These are phyloP conservation scores for Hypoxylon cercidicola DNA, from an alignment of 495 filamentous ascomycete genomes.

Conservation along the genomic window DNA sequence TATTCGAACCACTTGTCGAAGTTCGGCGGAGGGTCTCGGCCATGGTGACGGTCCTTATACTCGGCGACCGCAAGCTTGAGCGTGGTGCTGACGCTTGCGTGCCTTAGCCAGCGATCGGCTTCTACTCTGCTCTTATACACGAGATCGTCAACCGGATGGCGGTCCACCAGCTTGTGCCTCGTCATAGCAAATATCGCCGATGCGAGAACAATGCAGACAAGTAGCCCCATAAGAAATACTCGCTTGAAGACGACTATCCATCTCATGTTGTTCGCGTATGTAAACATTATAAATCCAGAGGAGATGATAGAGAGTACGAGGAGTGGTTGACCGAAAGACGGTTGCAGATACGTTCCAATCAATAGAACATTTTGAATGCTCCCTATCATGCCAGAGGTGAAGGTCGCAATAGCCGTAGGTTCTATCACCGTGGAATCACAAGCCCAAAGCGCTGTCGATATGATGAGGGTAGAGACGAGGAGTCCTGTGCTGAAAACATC, in stretches of 20 bases:
- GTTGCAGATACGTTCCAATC: constrained; percentile 54
- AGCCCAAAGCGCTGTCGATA: constrained; percentile 52
- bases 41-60: constrained; percentile 65
- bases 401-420: constrained; percentile 51
- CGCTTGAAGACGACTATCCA: constrained; percentile 54
- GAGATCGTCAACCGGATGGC: constrained; percentile 50
- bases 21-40: constrained; percentile 67
- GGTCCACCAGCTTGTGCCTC: constrained; percentile 30
- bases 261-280: constrained; percentile 53
- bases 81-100: constrained; percentile 61
- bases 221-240: constrained; percentile 47
- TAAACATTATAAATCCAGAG: constrained; percentile 52
- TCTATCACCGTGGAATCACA: constrained; percentile 53
- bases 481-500: constrained; percentile 54
- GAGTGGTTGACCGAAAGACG: constrained; percentile 42
- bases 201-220: constrained; percentile 43
- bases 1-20: constrained; percentile 82
- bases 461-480: constrained; percentile 49
- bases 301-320: constrained; percentile 46
- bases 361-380: constrained; percentile 40
- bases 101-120: constrained; percentile 55
- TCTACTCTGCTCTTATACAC: constrained; percentile 61
- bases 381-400: constrained; percentile 47
- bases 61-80: constrained; percentile 64
- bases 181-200: constrained; percentile 46